These are phyloP conservation scores for Claviceps pusilla DNA, from an alignment of 2,329 filamentous ascomycete species.

Conservation along the genomic window DNA sequence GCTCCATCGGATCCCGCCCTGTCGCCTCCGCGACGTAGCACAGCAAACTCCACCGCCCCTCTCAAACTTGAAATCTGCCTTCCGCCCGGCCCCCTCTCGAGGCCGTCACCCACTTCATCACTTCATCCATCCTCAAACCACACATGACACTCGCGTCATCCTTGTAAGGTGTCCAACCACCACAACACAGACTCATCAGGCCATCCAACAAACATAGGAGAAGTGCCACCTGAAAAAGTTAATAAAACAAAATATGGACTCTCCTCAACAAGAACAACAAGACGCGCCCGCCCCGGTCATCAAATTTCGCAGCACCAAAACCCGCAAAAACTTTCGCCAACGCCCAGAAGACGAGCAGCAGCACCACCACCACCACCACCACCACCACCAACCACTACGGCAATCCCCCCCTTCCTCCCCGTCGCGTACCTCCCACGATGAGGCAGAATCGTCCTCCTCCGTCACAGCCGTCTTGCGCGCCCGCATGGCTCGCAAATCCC, in stretches of 20 bases:
- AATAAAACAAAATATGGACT: conserved; percentile 9
- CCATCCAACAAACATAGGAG: not conserved
- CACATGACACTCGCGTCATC: not conserved
- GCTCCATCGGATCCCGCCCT: too few relatives aligned
- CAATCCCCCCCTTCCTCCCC: not conserved
- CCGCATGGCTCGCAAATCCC: conserved; percentile 35
- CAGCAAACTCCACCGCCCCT: not conserved
- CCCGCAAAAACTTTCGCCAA: conserved; percentile 44
- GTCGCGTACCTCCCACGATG: not conserved
- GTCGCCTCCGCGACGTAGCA: not conserved
- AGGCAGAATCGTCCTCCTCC: conserved; percentile 18
- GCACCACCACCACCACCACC: not conserved
- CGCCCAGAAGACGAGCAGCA: conserved; percentile 20
- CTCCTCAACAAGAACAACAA: conserved; percentile 7
- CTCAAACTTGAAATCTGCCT: not conserved
- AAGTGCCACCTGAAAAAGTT: too few relatives aligned
- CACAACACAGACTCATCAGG: not conserved
- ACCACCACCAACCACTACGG: not conserved
- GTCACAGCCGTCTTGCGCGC: conserved; percentile 36
- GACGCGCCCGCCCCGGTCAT: conserved; percentile 18
- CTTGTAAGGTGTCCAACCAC: not conserved
- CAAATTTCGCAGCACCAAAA: conserved; percentile 42
- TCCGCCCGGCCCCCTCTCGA: not conserved
- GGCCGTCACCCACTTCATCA: not conserved
- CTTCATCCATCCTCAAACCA: not conserved